Conservation (phyloP, 495 filamentous ascomycete species). For the Chaetomidium leptoderma region DNA sequence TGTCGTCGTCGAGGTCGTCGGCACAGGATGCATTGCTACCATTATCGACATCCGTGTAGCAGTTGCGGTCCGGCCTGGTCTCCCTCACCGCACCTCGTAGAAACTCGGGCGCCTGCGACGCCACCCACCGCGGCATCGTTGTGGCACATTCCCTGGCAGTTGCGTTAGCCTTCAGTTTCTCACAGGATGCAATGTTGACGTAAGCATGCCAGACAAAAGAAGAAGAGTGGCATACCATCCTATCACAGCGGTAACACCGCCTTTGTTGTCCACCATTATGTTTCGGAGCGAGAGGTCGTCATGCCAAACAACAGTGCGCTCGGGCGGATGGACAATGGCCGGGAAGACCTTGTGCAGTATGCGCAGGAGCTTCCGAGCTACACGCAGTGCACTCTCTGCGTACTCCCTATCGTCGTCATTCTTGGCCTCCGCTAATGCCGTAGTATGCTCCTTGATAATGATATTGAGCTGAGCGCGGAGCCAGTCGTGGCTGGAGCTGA, state of each 20-base stretch:
- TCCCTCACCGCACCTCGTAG: neutral
- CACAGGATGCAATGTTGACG: conserved; percentile 46
- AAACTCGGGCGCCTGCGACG: conserved; percentile 4
- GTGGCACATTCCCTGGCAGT: conserved; percentile 40
- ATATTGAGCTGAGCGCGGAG: conserved; percentile 26
- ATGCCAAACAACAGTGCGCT: conserved; percentile 7
- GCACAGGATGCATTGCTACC: conserved; percentile 10
- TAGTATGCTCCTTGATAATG: conserved; percentile 29
- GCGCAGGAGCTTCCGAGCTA: conserved; percentile 27
- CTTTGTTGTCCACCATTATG: neutral
- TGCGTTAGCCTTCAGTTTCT: conserved; percentile 23
- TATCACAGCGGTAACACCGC: neutral
- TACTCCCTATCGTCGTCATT: conserved; percentile 27
- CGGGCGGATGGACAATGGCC: conserved; percentile 13
- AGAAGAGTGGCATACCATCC: neutral
- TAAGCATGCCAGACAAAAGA: no score
- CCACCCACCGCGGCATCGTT: neutral
- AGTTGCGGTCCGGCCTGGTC: neutral
- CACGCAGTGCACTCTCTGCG: conserved; percentile 24
- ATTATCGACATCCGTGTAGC: neutral
- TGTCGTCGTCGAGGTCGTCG: conserved; percentile 20
- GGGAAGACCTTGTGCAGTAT: conserved; percentile 32
- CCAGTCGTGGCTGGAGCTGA: conserved; percentile 32
- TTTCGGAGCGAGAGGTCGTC: conserved; percentile 1
- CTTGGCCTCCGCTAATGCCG: conserved; percentile 14